phyloP scores from a whole-genome alignment of 495 filamentous ascomycete species.

The Elasticomyces elasticus region DNA sequence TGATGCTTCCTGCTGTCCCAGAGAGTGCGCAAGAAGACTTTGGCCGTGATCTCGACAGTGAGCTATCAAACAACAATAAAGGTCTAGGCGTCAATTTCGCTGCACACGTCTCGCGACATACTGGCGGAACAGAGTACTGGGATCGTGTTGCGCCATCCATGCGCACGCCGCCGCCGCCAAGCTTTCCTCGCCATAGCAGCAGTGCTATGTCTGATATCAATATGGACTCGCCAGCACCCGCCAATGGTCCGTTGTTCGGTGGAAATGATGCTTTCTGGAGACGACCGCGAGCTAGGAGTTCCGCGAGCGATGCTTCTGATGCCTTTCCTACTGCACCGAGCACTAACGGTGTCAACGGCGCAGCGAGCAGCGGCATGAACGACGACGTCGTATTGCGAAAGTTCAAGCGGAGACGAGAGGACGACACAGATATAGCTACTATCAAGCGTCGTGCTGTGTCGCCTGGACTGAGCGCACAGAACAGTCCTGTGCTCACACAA shows the following conservation, averaged over 20 bases:
- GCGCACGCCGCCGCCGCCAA: constrained; percentile 58
- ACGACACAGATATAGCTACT: constrained; percentile 78
- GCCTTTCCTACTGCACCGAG: constrained; percentile 24
- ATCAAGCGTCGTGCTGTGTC: constrained; percentile 93
- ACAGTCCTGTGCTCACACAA: constrained; percentile 73
- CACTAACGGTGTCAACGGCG: constrained; percentile 12
- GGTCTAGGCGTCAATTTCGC: constrained; percentile 43
- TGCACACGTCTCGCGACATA: constrained; percentile 54
- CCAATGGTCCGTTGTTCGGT: constrained; percentile 12
- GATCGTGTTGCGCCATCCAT: constrained; percentile 57
- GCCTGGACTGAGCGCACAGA: constrained; percentile 83
- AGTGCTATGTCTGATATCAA: constrained; percentile 20
- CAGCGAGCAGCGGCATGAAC: constrained; percentile 47
- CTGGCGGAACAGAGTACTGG: constrained; percentile 68
- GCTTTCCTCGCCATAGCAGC: constrained; percentile 30
- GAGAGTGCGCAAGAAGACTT: constrained; percentile 43
- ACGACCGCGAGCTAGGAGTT: constrained; percentile 22
- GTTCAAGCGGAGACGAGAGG: constrained; percentile 75
- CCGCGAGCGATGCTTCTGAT: constrained; percentile 17
- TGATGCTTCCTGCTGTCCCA: constrained; percentile 30
- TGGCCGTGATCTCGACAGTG: constrained; percentile 45
- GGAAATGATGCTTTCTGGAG: constrained; percentile 26
- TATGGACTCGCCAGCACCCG: constrained; percentile 16
- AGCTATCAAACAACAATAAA: constrained; percentile 26
- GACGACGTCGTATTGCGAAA: constrained; percentile 38